Conservation (phyloP, 192 early-diverging fungal species). For the Pilobolus umbonatus region DNA sequence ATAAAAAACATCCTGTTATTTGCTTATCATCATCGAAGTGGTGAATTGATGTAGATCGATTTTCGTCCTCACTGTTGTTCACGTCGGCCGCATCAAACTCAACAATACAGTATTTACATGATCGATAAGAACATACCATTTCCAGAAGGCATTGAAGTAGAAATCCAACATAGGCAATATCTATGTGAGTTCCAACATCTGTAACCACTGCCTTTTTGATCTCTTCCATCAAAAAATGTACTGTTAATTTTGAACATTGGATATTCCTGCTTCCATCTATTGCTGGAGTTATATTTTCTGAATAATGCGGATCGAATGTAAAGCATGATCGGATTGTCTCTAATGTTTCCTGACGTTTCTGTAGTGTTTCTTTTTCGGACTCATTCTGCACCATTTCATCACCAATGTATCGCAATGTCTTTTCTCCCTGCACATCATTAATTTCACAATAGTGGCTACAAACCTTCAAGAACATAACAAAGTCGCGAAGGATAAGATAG, state of each 20-base stretch:
- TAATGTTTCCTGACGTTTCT: too few relatives aligned
- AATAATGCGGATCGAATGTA: too few relatives aligned
- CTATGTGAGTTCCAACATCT: constrained; percentile 19
- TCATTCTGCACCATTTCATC: constrained; percentile 9
- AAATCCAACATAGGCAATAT: constrained; percentile 58
- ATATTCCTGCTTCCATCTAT: too few relatives aligned
- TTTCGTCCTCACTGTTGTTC: constrained; percentile 32
- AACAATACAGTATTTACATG: constrained; percentile 69
- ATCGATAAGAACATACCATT: constrained; percentile 75
- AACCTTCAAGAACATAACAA: constrained; percentile 61
- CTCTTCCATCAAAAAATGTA: too few relatives aligned
- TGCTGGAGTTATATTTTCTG: too few relatives aligned
- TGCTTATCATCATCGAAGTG: constrained; percentile 35
- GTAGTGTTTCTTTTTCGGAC: constrained; percentile 13
- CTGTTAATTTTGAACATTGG: too few relatives aligned
- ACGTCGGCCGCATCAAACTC: constrained; percentile 44
- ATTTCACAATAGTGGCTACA: constrained; percentile 56
- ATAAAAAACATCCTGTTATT: constrained; percentile 45
- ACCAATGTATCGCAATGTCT: constrained; percentile 52
- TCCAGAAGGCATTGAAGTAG: constrained; percentile 84
- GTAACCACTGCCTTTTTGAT: too few relatives aligned
- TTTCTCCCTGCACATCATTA: constrained; percentile 34
- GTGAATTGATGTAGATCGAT: too few relatives aligned
- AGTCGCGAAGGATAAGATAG: constrained; percentile 63
- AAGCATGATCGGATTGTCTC: too few relatives aligned